Conservation (phyloP, 306 rosid genomes). For the Trifolium repens region DNA sequence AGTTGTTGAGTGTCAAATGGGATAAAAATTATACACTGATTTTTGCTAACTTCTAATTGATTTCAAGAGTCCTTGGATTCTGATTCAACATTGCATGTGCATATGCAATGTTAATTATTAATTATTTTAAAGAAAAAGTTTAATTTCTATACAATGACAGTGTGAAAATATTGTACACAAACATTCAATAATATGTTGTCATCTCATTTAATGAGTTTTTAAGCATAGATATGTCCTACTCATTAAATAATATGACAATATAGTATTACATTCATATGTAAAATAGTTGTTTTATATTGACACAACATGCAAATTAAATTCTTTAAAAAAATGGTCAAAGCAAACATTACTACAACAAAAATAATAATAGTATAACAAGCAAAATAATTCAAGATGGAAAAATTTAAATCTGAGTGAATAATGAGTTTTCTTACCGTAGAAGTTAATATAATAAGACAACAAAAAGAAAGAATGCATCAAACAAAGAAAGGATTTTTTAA, state of each 20-base stretch:
- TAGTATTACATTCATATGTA: neutral
- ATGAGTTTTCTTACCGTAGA: constrained; percentile 50
- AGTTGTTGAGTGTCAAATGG: neutral
- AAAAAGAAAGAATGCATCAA: constrained; percentile 50
- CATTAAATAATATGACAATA: neutral
- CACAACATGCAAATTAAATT: neutral
- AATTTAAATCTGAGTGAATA: constrained; percentile 38
- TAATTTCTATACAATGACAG: no score
- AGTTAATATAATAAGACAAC: constrained; percentile 51
- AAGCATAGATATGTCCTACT: no score
- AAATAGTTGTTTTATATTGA: neutral
- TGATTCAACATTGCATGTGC: neutral
- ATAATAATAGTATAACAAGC: no score
- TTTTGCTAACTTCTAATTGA: neutral
- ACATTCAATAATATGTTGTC: no score
- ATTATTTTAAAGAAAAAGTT: no score
- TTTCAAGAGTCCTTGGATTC: neutral
- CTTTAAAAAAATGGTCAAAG: no score
- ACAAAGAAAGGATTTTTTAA: constrained; percentile 50
- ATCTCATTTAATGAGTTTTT: no score
- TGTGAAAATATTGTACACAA: no score
- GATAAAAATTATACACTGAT: neutral
- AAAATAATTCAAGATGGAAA: neutral
- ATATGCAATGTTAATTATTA: neutral
- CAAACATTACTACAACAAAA: no score